Evolutionary conservation across 495 filamentous ascomycete genomes (phyloP).

Genomic region (Schizothecium vesticola): DNA sequence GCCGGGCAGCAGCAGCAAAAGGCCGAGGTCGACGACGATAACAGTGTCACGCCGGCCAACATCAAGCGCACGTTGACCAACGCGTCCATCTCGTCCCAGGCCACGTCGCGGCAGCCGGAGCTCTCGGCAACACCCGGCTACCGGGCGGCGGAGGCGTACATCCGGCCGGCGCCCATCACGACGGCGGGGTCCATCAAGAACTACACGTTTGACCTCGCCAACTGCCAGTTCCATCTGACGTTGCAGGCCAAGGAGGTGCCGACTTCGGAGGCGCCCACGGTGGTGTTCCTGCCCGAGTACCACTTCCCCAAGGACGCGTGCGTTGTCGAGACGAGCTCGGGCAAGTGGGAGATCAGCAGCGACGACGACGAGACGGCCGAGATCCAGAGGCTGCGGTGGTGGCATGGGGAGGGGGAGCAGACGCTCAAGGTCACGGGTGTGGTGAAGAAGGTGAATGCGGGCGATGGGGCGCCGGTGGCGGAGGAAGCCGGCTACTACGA

Average conservation of each 20-base stretch:
- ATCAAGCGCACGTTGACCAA: conserved; percentile 66
- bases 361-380: conserved; percentile 62
- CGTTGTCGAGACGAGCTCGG: conserved; percentile 68
- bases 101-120: conserved; percentile 46
- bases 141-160: conserved; percentile 85
- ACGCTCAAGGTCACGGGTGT: conserved; percentile 71
- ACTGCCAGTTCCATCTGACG: conserved; percentile 65
- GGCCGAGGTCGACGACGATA: conserved; percentile 48
- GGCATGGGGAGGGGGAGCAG: conserved; percentile 83
- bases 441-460: conserved; percentile 41
- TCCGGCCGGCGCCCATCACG: conserved; percentile 76
- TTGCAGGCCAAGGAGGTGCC: conserved; percentile 50
- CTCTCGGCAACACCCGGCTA: conserved; percentile 61
- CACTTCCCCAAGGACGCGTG: conserved; percentile 78
- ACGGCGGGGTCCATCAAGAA: conserved; percentile 61
- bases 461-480: conserved; percentile 19
- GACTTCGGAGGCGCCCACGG: conserved; percentile 61
- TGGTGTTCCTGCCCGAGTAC: conserved; percentile 84
- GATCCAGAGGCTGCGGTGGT: conserved; percentile 77
- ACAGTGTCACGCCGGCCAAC: conserved; percentile 59
- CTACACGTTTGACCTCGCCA: conserved; percentile 74
- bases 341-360: conserved; percentile 79
- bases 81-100: conserved; percentile 61
- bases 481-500: conserved; percentile 46
- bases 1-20: conserved; percentile 16